phyloP scores from a whole-genome alignment of 129 eudicot species.

The Flaveria bidentis region DNA sequence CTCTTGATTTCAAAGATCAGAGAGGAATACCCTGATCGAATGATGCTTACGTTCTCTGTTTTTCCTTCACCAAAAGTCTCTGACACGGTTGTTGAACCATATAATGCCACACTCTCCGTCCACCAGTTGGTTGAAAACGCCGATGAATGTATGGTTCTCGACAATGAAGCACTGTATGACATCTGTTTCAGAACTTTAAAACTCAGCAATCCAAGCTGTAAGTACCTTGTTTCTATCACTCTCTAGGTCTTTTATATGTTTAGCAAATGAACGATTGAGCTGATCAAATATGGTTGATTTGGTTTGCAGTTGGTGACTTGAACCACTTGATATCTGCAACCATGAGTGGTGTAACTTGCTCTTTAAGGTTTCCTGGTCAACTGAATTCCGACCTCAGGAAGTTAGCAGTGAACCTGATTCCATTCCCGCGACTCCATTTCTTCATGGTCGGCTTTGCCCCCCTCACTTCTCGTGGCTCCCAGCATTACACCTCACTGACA shows the following conservation, averaged over 20 bases:
- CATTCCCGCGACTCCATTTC: constrained; percentile 94
- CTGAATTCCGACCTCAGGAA: constrained; percentile 83
- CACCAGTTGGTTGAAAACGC: constrained; percentile 94
- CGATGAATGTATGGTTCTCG: constrained; percentile 95
- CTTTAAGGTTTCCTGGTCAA: constrained; percentile 88
- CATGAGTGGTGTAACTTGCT: constrained; percentile 96
- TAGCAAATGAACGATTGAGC: background rate
- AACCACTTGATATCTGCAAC: constrained; percentile 92
- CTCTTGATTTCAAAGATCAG: constrained; percentile 87
- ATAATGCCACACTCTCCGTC: constrained; percentile 90
- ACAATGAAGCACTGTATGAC: constrained; percentile 89
- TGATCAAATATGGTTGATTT: constrained; percentile 1
- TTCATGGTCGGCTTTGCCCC: constrained; percentile 98
- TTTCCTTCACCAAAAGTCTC: constrained; percentile 95
- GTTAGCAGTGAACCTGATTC: constrained; percentile 83
- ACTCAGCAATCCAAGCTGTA: constrained; percentile 94
- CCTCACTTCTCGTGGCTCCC: constrained; percentile 91
- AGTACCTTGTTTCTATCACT: constrained; percentile 30
- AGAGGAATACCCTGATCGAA: constrained; percentile 94
- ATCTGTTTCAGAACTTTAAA: constrained; percentile 90
- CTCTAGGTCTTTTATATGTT: background rate
- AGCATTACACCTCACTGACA: constrained; percentile 77
- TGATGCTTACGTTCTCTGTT: constrained; percentile 96
- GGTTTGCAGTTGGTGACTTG: constrained; percentile 79
- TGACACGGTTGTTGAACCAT: constrained; percentile 91